These are phyloP conservation scores for Fusarium sp. DNA, from an alignment of 2,329 filamentous ascomycete genomes.

Conservation along the genomic window DNA sequence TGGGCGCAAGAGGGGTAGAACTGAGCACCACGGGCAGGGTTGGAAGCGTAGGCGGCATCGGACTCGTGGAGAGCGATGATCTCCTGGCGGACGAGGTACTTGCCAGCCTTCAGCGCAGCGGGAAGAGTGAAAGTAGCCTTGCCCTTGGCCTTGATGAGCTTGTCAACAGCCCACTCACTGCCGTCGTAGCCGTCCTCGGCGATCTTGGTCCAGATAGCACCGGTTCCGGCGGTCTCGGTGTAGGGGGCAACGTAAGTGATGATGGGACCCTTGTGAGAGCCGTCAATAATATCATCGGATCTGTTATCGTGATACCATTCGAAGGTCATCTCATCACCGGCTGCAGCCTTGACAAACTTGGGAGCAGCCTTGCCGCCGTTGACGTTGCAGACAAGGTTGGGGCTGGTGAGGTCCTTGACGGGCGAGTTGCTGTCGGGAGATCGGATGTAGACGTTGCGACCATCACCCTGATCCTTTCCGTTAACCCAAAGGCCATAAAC, in stretches of 20 bases:
- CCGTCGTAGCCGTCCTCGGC: slow-evolving; percentile 52
- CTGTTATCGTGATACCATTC: slow-evolving; percentile 65
- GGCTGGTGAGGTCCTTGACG: slow-evolving; percentile 57
- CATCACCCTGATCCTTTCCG: slow-evolving; percentile 57
- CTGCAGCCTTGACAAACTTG: slow-evolving; percentile 56
- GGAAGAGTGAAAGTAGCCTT: slow-evolving; percentile 61
- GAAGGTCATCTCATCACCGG: slow-evolving; percentile 59
- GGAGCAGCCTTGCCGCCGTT: slow-evolving; percentile 51
- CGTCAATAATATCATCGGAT: slow-evolving; percentile 63
- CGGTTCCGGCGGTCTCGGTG: slow-evolving; percentile 56
- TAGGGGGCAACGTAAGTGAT: slow-evolving; percentile 63
- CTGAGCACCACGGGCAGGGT: slow-evolving; percentile 49
- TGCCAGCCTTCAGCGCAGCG: slow-evolving; percentile 56
- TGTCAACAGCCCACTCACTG: slow-evolving; percentile 56
- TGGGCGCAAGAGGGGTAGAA: slow-evolving; percentile 70
- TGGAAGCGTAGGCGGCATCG: slow-evolving; percentile 44
- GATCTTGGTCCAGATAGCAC: slow-evolving; percentile 63
- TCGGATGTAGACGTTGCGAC: slow-evolving; percentile 56
- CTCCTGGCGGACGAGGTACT: slow-evolving; percentile 66
- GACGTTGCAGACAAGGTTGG: slow-evolving; percentile 58
- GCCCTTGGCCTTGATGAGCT: slow-evolving; percentile 59
- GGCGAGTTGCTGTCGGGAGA: slow-evolving; percentile 57
- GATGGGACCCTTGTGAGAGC: slow-evolving; percentile 64
- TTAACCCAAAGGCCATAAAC: slow-evolving; percentile 62
- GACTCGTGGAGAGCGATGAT: slow-evolving; percentile 65